phyloP scores from a whole-genome alignment of 2,329 filamentous ascomycete genomes.

The Beauveria australis region DNA sequence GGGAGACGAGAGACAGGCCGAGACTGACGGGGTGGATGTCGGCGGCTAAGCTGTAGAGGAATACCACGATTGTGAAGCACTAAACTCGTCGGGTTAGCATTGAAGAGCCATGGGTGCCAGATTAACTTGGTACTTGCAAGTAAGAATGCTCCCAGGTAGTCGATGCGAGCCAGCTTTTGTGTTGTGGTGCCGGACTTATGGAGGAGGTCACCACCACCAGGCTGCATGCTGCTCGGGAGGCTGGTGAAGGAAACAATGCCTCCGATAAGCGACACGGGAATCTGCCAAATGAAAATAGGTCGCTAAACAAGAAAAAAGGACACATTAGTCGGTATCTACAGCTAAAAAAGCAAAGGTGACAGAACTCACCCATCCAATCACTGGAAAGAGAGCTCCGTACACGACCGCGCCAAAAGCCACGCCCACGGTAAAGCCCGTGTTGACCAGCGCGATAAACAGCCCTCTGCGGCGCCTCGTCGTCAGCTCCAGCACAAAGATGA shows the following conservation, averaged over 20 bases:
- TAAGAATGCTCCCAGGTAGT: constrained; percentile 65
- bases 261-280: constrained; percentile 52
- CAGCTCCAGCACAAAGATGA: constrained; percentile 71
- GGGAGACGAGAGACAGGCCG: constrained; percentile 43
- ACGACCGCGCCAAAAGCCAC: constrained; percentile 64
- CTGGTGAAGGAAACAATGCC: constrained; percentile 56
- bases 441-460: constrained; percentile 65
- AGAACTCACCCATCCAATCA: constrained; percentile 59
- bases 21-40: constrained; percentile 53
- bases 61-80: constrained; percentile 57
- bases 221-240: constrained; percentile 41
- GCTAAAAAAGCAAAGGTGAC: not conserved
- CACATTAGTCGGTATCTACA: not conserved
- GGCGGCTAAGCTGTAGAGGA: constrained; percentile 63
- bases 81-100: constrained; percentile 23
- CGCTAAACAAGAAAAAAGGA: constrained; percentile 36
- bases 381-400: constrained; percentile 55
- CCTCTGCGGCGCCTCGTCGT: constrained; percentile 59
- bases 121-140: constrained; percentile 40
- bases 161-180: constrained; percentile 56
- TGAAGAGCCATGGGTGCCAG: not conserved
- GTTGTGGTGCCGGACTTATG: constrained; percentile 24
- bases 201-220: constrained; percentile 4
- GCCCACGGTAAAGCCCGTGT: constrained; percentile 63
- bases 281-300: constrained; percentile 64